Evolutionary conservation across 768 basidiomycete species (phyloP).

Genomic region (Leccinum aurantiacum): DNA sequence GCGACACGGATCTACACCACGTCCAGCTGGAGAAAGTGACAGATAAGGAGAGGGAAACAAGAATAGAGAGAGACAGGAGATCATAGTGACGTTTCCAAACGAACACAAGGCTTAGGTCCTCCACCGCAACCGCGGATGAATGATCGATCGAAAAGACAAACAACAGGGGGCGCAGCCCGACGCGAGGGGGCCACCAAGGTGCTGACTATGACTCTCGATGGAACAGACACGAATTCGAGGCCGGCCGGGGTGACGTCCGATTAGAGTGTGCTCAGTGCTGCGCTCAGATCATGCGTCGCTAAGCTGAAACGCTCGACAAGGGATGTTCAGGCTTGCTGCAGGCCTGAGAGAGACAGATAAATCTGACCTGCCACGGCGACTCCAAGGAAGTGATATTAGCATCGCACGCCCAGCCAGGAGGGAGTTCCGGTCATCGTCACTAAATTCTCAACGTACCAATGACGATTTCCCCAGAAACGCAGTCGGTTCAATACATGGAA

Average conservation of each 20-base stretch:
- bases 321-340: neutral
- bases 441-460: neutral
- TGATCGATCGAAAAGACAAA: neutral
- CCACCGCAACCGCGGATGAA: neutral
- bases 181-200: neutral
- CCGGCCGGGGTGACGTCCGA: neutral
- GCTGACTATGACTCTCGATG: neutral
- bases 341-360: neutral
- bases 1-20: neutral
- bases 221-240: neutral
- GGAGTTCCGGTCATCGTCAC: neutral
- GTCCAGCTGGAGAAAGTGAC: neutral
- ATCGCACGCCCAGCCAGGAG: neutral
- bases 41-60: neutral
- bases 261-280: neutral
- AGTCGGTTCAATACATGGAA: neutral
- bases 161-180: neutral
- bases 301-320: neutral
- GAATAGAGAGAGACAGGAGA: neutral
- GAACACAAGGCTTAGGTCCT: neutral
- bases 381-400: neutral
- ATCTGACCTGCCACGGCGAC: neutral
- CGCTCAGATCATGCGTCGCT: neutral
- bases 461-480: neutral
- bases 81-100: neutral